Evolutionary conservation across 2,329 filamentous ascomycete species (phyloP), one percentile per base, ranked within the genome.

Genomic region (Fusarium verrucosum): DNA sequence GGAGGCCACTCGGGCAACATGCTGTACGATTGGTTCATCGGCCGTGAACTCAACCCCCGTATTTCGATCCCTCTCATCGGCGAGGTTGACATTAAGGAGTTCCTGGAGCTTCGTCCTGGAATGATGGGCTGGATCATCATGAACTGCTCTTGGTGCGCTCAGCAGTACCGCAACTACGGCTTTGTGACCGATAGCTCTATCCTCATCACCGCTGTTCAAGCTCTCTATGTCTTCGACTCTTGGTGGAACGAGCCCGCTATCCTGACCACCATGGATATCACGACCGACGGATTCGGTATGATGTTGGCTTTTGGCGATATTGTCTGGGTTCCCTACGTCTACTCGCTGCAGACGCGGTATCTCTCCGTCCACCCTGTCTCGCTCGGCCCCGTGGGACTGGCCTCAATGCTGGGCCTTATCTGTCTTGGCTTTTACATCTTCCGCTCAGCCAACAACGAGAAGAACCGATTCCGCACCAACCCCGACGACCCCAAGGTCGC

Each of bases 1-100:
- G 93, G 94, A 38, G 94, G 93, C 16, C 86, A 91, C 73, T 88
- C 87, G 2, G 94, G 93, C 56, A 97, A 96, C 77, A 80, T 92
- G 64, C 78, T 97, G 33, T 97, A 98, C 76, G 94, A 98, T 78
- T 98, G 92, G 88, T 98, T 93, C 79, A 97, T 98, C 66, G 94
- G 94, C 19, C 91, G 94, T 25, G 94, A 98, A 77, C 87, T 98
- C 60, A 98, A 98, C 79, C 94, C 94, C 4, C 92, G 94, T 44
- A 78, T 96, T 58, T 87, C 84, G 0, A 80, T 97, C 22, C 93
- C 93, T 3, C 76, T 96, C 44, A 83, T 97, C 65, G 92, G 92
- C 57, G 90, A 92, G 70, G 84, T 97, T 45, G 94, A 98, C 73
- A 90, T 98, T 78, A 97, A 97, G 79, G 84, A 89, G 59, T 97